Percentiles rank a stretch among this genome's conserved stretches.
Evolutionary conservation across 345 rosid species (phyloP).

Genomic region (Ceriops tagal): DNA sequence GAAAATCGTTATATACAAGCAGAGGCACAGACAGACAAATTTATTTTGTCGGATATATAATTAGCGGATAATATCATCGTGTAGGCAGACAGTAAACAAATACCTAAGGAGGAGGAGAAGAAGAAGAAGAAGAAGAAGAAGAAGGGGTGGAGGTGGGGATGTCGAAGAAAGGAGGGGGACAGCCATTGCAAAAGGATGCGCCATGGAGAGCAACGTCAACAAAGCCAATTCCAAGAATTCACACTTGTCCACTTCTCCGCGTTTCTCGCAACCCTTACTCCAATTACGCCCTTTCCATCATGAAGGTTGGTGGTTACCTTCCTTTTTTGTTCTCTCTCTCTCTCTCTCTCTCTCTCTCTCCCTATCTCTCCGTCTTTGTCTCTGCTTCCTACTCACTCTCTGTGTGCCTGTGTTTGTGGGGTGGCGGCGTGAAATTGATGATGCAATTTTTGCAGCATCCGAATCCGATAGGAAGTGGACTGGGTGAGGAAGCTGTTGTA

Average conservation of each 20-base stretch:
- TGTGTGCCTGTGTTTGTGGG: not conserved
- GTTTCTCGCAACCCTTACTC: constrained; percentile 50
- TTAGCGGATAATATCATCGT: too few species aligned
- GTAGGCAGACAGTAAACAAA: too few species aligned
- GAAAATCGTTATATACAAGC: too few species aligned
- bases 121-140: not conserved
- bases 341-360: not conserved
- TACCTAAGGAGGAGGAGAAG: too few species aligned
- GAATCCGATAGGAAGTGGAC: constrained; percentile 72
- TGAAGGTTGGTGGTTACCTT: constrained; percentile 46
- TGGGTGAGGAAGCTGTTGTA: constrained; percentile 65
- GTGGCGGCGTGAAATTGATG: not conserved
- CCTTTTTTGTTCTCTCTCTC: not conserved
- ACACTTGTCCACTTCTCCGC: constrained; percentile 60
- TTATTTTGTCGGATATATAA: too few species aligned
- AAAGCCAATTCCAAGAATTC: constrained; percentile 72
- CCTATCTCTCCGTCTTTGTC: too few species aligned
- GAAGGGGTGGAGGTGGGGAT: constrained; percentile 11
- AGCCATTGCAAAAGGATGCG: constrained; percentile 58
- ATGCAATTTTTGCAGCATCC: constrained; percentile 47
- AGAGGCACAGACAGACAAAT: too few species aligned
- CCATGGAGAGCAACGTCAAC: constrained; percentile 72
- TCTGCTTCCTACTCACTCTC: not conserved
- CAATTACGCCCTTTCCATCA: constrained; percentile 55
- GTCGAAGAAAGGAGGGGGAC: constrained; percentile 60